Evolutionary conservation across 176 grass and related monocot species (phyloP).

Genomic region (Pontederia paniculata): DNA sequence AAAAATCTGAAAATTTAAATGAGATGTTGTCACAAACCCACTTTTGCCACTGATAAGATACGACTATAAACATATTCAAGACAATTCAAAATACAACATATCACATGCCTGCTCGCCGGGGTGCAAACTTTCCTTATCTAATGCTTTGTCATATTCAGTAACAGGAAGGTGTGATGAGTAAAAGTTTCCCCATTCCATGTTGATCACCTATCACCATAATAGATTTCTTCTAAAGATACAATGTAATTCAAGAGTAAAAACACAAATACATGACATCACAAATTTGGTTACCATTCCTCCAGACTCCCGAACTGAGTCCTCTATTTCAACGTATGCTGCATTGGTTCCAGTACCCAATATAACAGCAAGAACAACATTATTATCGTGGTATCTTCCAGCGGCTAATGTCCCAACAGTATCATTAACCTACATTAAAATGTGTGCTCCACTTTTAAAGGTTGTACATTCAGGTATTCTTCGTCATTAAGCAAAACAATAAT

Average conservation of each 20-base stretch:
- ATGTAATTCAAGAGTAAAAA: not conserved
- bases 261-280: not conserved
- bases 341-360: slow-evolving; percentile 93
- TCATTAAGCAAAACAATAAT: not conserved
- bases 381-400: slow-evolving; percentile 61
- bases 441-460: not conserved
- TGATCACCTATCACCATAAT: slow-evolving; percentile 49
- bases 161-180: slow-evolving; percentile 42
- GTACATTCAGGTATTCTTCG: not conserved
- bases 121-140: slow-evolving; percentile 70
- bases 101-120: slow-evolving; percentile 69
- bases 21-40: not conserved
- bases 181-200: slow-evolving; percentile 97
- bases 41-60: not conserved
- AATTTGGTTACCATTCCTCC: slow-evolving; percentile 50
- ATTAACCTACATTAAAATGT: slow-evolving; percentile 40
- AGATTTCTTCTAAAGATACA: not conserved
- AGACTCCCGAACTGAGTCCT: slow-evolving; percentile 52
- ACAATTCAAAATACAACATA: not conserved
- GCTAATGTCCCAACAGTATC: slow-evolving; percentile 80
- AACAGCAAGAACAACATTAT: slow-evolving; percentile 63
- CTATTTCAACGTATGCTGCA: slow-evolving; percentile 80
- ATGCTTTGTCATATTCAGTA: slow-evolving; percentile 54
- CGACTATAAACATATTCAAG: slow-evolving; percentile 4
- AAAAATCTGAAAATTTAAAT: slow-evolving; percentile 52